Base-by-base conservation (phyloP, 306 rosid genomes). In the Trifolium dubium region DNA sequence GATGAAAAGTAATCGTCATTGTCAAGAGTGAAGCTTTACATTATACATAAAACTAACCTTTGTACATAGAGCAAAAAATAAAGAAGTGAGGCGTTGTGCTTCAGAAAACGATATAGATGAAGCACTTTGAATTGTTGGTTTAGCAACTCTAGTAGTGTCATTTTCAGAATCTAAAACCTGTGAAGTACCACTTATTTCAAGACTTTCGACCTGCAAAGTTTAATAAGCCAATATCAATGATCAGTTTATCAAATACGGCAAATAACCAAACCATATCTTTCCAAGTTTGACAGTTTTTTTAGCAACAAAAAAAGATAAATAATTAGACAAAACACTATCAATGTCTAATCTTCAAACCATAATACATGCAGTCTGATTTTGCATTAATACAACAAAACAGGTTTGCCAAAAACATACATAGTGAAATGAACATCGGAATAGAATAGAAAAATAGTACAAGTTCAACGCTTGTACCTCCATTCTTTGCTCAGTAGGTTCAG, bases 1-100 rank as follows among this genome's bases (percentile, higher is more conserved):
- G 66, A 80, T 11, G 14, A 77, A 34, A 66, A 46, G 63, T 11
- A 71, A 72, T 28, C 35, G 68, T 43, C 79, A 69, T 28, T 64
- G 56, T 69, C 43, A 74, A 60, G 13, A 59, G 64, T 64, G n/a
- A 47, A 34, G 66, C 71, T 61, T 31, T 47, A 62, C 51, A 30
- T 43, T 49, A 77, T 44, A 71, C 58, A 63, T 58, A 37, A 74
- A 51, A 69, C 87, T 79, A 64, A 94, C 99, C 99, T 94, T 94
- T 31, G 89, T 87, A 72, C 97, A 94, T 67, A 94, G 76, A 76
- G 99, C 97, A 79, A 94, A 94, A 87, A 86, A 90, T 74, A 94
- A 83, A 81, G 99, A 92, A 69, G 88, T 85, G 54, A 85, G 86
- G 77, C 96, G 86, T 82, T 94, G 97, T 37, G 89, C 93, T 82